Base-by-base conservation (phyloP, 2,329 filamentous ascomycete genomes). In the Aspergillus hiratsukae region DNA sequence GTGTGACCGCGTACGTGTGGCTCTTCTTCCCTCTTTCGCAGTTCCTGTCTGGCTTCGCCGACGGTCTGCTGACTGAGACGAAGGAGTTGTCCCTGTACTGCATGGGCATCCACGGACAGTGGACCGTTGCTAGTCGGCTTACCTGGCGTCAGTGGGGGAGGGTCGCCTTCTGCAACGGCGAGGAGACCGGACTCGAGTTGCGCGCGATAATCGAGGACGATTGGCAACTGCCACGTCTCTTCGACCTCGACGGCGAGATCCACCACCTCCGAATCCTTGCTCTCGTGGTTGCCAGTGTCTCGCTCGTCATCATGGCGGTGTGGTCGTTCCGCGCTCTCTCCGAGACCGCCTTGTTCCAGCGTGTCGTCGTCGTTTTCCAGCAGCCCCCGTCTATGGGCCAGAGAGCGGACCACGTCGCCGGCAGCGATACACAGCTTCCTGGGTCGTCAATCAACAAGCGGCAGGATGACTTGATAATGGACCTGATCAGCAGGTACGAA, bases 81-180 rank as follows among this genome's bases (percentile, higher is more conserved):
- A 25, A 23, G 55, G 53, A 52, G 14, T 43, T 40, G 25, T 56
- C 46, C 14, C 25, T 43, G n/a, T 48, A 59, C 52, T 64, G 57
- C 40, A 17, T 58, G 23, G 28, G 49, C 8, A 45, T 50, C 21
- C 48, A 41, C 19, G 17, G 25, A 17, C 23, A 27, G 17, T 29
- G 25, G 28, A 35, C 31, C 31, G n/a, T 23, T n/a, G 23, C 21
- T n/a, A 46, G 14, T 28, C 52, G 29, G 10, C 49, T 51, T 31
- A 29, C 11, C 21, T 21, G 28, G n/a, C 11, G 31, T 48, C 52
- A 55, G 35, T 51, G 49, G 50, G 23, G 50, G 14, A 46, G 51
- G 23, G 21, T 14, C 17, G 27, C 28, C 31, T 58, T 57, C 43
- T 65, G 61, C 31, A 23, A 49, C n/a, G 60, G 61, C 4, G 52